Percentiles rank a stretch among this genome's conserved stretches.
These are phyloP conservation scores for Backusella parvicylindrica DNA, from an alignment of 192 early-diverging fungal genomes.

Conservation along the genomic window DNA sequence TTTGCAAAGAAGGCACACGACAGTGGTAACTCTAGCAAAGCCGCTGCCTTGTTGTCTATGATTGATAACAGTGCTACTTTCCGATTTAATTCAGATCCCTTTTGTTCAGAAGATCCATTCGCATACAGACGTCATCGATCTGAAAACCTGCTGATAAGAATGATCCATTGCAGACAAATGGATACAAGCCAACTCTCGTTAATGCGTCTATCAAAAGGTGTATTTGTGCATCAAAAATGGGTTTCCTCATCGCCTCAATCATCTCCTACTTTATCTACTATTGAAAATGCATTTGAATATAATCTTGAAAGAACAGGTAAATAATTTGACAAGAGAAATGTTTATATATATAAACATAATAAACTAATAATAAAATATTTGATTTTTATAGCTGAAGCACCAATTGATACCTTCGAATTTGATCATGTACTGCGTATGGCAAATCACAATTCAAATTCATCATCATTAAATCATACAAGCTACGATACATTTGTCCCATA, in stretches of 20 bases:
- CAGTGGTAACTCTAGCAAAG: neutral
- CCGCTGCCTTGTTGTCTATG: neutral
- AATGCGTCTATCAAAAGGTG: conserved; percentile 23
- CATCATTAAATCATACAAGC: neutral
- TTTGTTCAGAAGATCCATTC: neutral
- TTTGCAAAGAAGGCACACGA: neutral
- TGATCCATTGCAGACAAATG: conserved; percentile 13
- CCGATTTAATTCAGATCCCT: neutral
- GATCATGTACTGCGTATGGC: neutral
- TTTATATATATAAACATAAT: too few relatives aligned
- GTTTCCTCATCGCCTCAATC: neutral
- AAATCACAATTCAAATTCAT: neutral
- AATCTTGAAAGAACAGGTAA: neutral
- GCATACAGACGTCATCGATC: conserved; percentile 18
- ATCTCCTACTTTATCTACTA: conserved; percentile 9
- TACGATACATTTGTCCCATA: conserved; percentile 20
- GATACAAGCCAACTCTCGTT: neutral
- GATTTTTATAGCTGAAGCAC: conserved; percentile 1
- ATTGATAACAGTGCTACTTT: neutral
- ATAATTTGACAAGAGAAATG: neutral
- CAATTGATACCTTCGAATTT: conserved; percentile 20
- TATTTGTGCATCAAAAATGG: conserved; percentile 26
- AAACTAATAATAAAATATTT: too few relatives aligned
- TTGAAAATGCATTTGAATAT: neutral
- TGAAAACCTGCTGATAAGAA: conserved; percentile 14